Evolutionary conservation across 2,329 filamentous ascomycete genomes (phyloP).

Genomic region (Colletotrichum ledebouriae): DNA sequence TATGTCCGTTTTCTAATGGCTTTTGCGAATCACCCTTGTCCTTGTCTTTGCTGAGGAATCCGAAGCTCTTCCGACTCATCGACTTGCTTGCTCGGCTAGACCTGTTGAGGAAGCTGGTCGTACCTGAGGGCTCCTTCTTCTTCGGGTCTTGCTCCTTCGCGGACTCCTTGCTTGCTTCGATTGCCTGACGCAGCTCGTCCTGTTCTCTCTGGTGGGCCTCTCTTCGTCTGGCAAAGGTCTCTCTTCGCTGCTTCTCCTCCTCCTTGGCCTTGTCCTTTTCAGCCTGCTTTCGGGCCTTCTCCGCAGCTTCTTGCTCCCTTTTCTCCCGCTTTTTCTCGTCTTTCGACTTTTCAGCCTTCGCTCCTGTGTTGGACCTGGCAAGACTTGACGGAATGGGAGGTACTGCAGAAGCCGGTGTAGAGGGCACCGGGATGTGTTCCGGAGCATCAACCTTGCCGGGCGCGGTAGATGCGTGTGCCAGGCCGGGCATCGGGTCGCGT

Average conservation of each 20-base stretch:
- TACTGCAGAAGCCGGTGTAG: conserved; percentile 48
- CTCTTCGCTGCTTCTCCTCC: conserved; percentile 59
- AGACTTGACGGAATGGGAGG: conserved; percentile 47
- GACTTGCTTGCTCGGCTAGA: conserved; percentile 82
- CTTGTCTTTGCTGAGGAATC: conserved; percentile 71
- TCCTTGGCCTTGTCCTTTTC: conserved; percentile 62
- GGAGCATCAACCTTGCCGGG: conserved; percentile 56
- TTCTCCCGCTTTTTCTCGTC: conserved; percentile 76
- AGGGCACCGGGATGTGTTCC: conserved; percentile 49
- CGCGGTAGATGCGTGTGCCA: conserved; percentile 77
- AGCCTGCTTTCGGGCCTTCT: conserved; percentile 60
- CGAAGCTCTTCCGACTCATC: conserved; percentile 81
- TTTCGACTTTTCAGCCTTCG: conserved; percentile 58
- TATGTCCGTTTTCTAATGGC: conserved; percentile 50
- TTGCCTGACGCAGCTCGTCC: conserved; percentile 71
- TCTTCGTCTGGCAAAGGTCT: conserved; percentile 51
- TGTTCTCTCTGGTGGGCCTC: conserved; percentile 67
- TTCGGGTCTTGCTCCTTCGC: conserved; percentile 63
- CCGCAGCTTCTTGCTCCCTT: conserved; percentile 73
- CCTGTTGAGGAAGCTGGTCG: conserved; percentile 69
- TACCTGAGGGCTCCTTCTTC: conserved; percentile 58
- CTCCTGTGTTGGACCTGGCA: conserved; percentile 44
- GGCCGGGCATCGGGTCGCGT: conserved; percentile 66
- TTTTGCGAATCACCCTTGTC: conserved; percentile 46
- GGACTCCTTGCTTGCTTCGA: conserved; percentile 75